A percentile compares a stretch with the other conserved stretches of the same genome.
Conservation (phyloP, 176 grass and related monocot genomes). For the Oryza officinalis region DNA sequence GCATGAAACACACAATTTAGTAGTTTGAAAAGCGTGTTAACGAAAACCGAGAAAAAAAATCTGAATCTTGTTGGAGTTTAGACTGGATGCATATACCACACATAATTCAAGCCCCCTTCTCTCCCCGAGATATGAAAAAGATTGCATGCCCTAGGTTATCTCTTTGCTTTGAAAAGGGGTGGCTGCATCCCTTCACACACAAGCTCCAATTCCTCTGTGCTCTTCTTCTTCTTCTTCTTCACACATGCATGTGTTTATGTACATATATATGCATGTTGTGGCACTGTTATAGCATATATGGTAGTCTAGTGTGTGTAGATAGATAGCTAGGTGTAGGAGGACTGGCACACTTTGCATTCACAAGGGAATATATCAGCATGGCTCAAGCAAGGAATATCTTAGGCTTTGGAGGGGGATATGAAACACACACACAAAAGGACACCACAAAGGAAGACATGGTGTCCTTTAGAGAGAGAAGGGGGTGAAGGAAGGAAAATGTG, state of each 20-base stretch:
- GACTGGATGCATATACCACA: conserved; percentile 97
- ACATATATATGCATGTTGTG: neutral
- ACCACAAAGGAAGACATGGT: conserved; percentile 50
- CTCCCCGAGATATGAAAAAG: conserved; percentile 67
- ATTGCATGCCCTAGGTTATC: conserved; percentile 17
- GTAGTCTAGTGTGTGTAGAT: neutral
- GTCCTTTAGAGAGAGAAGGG: conserved; percentile 38
- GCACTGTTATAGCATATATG: neutral
- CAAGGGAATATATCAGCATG: conserved; percentile 53
- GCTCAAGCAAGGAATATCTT: conserved; percentile 80
- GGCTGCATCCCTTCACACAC: conserved; percentile 65
- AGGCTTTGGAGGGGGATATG: conserved; percentile 50
- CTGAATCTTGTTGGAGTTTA: too few relatives aligned
- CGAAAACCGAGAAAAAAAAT: too few relatives aligned
- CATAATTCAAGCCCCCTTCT: conserved; percentile 67
- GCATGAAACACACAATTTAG: too few relatives aligned
- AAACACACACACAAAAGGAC: conserved; percentile 39
- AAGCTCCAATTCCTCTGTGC: conserved; percentile 41
- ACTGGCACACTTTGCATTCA: conserved; percentile 49
- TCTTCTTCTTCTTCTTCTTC: neutral
- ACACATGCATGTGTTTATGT: conserved; percentile 23
- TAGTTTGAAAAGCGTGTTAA: too few relatives aligned
- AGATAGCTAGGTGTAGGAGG: neutral
- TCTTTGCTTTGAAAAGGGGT: conserved; percentile 86
- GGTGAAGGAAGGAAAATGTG: conserved; percentile 10